Conservation (phyloP, 768 basidiomycete species). For the Russula lepida region DNA sequence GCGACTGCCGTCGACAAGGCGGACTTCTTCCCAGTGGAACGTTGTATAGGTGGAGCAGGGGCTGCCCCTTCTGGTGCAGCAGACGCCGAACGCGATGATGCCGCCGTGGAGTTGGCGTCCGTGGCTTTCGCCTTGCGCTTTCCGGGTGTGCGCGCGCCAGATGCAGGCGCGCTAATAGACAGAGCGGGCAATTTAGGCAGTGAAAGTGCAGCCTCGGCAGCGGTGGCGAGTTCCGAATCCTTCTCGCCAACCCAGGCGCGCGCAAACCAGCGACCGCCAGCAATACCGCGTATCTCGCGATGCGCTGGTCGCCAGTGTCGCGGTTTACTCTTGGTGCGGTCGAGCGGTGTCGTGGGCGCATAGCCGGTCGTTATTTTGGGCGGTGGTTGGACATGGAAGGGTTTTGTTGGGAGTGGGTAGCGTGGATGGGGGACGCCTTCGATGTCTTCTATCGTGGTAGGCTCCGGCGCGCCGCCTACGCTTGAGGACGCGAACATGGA, state of each 20-base stretch:
- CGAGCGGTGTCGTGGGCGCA: conserved; percentile 57
- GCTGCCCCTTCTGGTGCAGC: conserved; percentile 12
- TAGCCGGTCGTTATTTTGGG: conserved; percentile 69
- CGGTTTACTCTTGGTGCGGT: conserved; percentile 51
- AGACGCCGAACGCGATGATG: conserved; percentile 20
- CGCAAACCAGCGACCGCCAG: conserved; percentile 75
- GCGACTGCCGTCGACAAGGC: conserved; percentile 19
- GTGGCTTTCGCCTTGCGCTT: conserved; percentile 17
- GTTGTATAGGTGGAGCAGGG: conserved; percentile 1
- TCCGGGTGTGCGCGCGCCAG: conserved; percentile 4
- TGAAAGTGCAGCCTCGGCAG: conserved; percentile 10
- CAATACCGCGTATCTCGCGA: conserved; percentile 74
- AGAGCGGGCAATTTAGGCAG: conserved; percentile 18
- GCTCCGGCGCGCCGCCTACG: not conserved
- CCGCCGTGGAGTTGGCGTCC: conserved; percentile 20
- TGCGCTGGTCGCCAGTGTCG: conserved; percentile 69
- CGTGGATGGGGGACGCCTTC: conserved; percentile 57
- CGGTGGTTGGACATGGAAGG: conserved; percentile 73
- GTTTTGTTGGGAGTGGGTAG: conserved; percentile 75
- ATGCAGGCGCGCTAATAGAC: conserved; percentile 4
- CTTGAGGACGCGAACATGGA: not conserved
- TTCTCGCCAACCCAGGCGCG: conserved; percentile 80
- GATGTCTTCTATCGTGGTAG: conserved; percentile 32
- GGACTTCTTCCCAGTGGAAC: conserved; percentile 16
- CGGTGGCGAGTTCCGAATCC: conserved; percentile 52